These are phyloP conservation scores for Senecio squalidus DNA, from an alignment of 140 eudicot genomes.

Conservation along the genomic window DNA sequence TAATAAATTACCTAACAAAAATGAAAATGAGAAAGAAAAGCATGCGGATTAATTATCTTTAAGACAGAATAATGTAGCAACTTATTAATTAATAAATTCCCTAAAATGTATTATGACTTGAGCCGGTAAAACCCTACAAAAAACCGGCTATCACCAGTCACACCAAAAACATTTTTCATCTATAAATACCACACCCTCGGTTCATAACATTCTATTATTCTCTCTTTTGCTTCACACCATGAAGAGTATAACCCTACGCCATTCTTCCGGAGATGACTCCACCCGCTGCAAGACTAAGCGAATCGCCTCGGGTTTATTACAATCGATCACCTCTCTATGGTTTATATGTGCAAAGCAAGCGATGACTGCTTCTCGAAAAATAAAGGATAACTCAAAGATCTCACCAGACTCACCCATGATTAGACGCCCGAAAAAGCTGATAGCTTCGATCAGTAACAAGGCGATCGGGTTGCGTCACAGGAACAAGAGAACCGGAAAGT, in stretches of 20 bases:
- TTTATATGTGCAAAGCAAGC: constrained; percentile 33
- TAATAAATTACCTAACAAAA: neutral
- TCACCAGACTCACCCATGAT: constrained; percentile 31
- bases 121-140: too few species aligned
- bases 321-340: constrained; percentile 33
- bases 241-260: constrained; percentile 16
- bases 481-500: constrained; percentile 1
- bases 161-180: constrained; percentile 8
- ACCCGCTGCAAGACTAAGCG: constrained; percentile 23
- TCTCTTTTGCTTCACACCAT: constrained; percentile 3
- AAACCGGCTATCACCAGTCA: too few species aligned
- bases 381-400: constrained; percentile 26
- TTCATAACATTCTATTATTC: neutral
- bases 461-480: constrained; percentile 31
- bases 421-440: constrained; percentile 33
- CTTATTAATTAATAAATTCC: constrained; percentile 4
- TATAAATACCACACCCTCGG: constrained; percentile 12
- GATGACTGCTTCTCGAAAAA: constrained; percentile 37
- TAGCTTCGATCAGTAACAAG: constrained; percentile 39
- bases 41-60: constrained; percentile 9
- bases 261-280: constrained; percentile 7
- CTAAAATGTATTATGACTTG: too few species aligned
- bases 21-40: neutral
- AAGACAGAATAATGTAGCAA: neutral
- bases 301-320: constrained; percentile 19